Base-by-base conservation (phyloP, 2,329 filamentous ascomycete genomes). In the Botrytis byssoidea region DNA sequence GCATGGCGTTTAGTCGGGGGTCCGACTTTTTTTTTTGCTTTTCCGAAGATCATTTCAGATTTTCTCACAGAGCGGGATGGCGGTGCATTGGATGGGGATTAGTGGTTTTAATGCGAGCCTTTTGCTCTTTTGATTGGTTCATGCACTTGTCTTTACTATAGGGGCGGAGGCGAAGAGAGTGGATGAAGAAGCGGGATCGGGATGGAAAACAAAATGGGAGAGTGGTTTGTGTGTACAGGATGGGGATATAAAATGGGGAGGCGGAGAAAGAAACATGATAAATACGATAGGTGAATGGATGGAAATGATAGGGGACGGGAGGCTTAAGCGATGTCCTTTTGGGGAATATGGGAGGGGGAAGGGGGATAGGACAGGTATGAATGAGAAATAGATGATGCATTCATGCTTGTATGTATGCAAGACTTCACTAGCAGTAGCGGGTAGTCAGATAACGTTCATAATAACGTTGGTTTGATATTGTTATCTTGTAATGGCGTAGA, bases 61-160 rank as follows among this genome's bases (percentile, higher is more conserved):
- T 57, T 42, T 48, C n/a, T 42, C 18, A 18, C 55, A 12, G 66
- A n/a, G 35, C 35, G 37, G 66, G 48, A 57, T 44, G 37, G 46
- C 46, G 65, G 66, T 69, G 66, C 66, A 57, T 69, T 44, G 48
- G 66, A 57, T 69, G 35, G 48, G 48, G 65, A n/a, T 29, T 57
- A 22, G 35, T 68, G 48, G 46, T 16, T 57, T 57, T 68, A 55
- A 57, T 68, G 65, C 65, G 48, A 68, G 46, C 46, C 5, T 55
- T 68, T 69, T 22, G 40, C 20, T 69, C 66, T 69, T 57, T 69
- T 69, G 48, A 18, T 42, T 25, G 44, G 66, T 55, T 68, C 48
- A 60, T 46, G 68, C 42, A 60, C 42, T 44, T 70, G 68, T 37
- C 42, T 70, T 70, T 59, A 44, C n/a, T 44, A 61, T 63, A 69